Base-by-base conservation (phyloP, 495 filamentous ascomycete species). In the Penicillium robsamsonii region DNA sequence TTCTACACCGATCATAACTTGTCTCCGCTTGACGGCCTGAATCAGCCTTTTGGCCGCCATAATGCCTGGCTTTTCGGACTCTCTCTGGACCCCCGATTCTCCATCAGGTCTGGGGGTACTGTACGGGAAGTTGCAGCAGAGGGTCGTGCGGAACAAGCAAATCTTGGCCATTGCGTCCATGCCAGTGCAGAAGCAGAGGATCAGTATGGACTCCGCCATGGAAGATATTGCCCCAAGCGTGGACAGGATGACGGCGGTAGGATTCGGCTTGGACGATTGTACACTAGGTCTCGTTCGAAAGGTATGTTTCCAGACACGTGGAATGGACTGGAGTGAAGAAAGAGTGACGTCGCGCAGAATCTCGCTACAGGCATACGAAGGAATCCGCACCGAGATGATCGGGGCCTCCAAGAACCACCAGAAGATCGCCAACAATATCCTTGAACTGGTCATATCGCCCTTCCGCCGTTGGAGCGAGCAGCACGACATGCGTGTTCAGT, bases 121-220 rank as follows among this genome's bases (percentile, higher is more conserved):
- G 56, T 99, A 97, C 66, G 88, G 84, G 65, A 99, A 99, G 76
- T 86, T 99, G 44, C 92, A 97, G 73, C 94, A 99, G 69, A 95
- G 94, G 50, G 86, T 91, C 41, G 82, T 91, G 66, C 95, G 97
- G 74, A 96, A 99, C 67, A 89, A 91, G 72, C 94, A 99, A 72
- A 79, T 99, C 45, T 72, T 97, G 46, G 91, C 86, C 18, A 83
- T 99, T 63, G 92, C 94, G 25, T 88, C 89, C 33, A 84, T 97
- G 89, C 90, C n/a, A n/a, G 94, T 74, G 94, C 94, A 59, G 94
- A 97, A 65, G 91, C 94, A 35, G 94, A 99, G 66, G 94, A 97
- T 41, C 62, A 85, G 29, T 99, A 97, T 74, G 88, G 92, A 22
- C 76, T 84, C 58, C 86, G 83, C 59, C 59, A 79, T 99, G 46